A percentile compares a stretch with the other conserved stretches of the same genome.
Evolutionary conservation across 2,329 filamentous ascomycete genomes (phyloP).

Genomic region (Phyllosticta citrichinensis): DNA sequence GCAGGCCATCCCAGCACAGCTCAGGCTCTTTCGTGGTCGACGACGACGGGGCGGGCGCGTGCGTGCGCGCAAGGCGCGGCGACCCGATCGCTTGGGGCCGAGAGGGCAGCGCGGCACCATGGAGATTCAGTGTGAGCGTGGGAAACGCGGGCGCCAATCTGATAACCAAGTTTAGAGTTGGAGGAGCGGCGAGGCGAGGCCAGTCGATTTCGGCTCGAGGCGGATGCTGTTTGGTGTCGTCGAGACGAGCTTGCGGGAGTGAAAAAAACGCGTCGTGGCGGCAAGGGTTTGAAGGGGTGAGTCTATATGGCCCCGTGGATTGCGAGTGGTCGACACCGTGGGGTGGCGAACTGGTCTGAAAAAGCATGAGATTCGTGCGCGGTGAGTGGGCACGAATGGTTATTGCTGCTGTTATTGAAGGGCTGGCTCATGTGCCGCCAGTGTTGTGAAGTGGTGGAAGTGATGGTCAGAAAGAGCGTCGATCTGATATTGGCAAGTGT

Average conservation of each 20-base stretch:
- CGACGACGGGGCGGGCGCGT: no score
- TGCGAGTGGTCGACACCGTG: not conserved
- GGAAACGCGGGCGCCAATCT: not conserved
- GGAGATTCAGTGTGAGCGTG: not conserved
- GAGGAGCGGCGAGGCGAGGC: not conserved
- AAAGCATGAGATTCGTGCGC: not conserved
- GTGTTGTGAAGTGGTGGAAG: not conserved
- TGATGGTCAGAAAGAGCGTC: not conserved
- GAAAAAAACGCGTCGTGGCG: not conserved
- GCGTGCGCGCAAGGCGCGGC: no score
- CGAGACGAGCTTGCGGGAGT: not conserved
- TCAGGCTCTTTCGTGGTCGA: not conserved
- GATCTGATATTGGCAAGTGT: not conserved
- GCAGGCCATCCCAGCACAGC: not conserved
- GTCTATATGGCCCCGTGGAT: not conserved
- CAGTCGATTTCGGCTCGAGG: not conserved
- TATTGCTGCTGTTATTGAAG: not conserved
- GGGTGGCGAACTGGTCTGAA: not conserved
- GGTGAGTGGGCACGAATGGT: not conserved
- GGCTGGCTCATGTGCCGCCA: not conserved
- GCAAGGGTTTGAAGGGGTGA: not conserved
- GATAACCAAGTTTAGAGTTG: not conserved
- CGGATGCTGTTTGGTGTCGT: not conserved
- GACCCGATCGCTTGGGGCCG: not conserved
- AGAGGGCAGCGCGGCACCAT: no score